These are phyloP conservation scores for Lecanicillium sp. DNA, from an alignment of 2,329 filamentous ascomycete species.

Conservation along the genomic window DNA sequence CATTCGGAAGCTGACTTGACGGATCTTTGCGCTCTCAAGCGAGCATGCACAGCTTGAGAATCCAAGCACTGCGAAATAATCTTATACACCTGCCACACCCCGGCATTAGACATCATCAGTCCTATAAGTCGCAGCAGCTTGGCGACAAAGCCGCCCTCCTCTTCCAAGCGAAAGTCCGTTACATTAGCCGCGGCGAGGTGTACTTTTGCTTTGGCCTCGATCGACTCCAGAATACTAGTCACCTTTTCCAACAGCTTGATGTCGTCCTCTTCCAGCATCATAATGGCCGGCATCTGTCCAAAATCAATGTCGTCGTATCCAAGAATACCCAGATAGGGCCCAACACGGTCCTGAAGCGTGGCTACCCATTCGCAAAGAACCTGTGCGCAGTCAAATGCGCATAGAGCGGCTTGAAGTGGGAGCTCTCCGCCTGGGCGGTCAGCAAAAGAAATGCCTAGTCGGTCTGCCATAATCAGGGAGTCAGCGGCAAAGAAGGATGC, in stretches of 20 bases:
- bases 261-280: constrained; percentile 89
- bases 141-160: constrained; percentile 68
- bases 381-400: constrained; percentile 87
- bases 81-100: constrained; percentile 72
- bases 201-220: constrained; percentile 68
- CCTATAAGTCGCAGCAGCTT: constrained; percentile 80
- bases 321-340: constrained; percentile 76
- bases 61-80: constrained; percentile 49
- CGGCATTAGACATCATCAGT: constrained; percentile 78
- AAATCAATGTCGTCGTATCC: constrained; percentile 77
- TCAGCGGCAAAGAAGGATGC: constrained; percentile 95
- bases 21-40: constrained; percentile 4
- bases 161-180: constrained; percentile 44
- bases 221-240: constrained; percentile 64
- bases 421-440: constrained; percentile 78
- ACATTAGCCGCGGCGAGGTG: constrained; percentile 42
- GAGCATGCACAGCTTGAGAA: constrained; percentile 31
- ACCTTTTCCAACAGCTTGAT: constrained; percentile 77
- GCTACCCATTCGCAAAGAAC: constrained; percentile 92
- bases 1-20: too few species aligned
- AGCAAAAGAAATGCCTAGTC: constrained; percentile 74
- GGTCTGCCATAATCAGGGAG: constrained; percentile 81
- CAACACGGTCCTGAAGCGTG: constrained; percentile 89
- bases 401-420: constrained; percentile 84
- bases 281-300: constrained; percentile 71